Conservation (phyloP, 2,329 filamentous ascomycete species). For the Truncatella angustata region DNA sequence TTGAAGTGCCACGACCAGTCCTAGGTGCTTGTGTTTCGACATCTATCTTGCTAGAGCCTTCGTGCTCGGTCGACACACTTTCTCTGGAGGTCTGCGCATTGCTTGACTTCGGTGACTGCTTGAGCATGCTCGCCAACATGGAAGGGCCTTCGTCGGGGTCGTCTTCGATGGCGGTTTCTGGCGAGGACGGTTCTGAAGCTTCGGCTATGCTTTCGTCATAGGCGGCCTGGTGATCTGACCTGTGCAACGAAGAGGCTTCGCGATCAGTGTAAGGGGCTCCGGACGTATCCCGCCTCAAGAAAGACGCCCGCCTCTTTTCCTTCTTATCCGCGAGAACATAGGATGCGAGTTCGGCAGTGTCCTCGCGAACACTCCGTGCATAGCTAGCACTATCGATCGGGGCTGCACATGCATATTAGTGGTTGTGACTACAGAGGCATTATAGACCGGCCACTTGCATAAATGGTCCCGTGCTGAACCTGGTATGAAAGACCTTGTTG, state of each 20-base stretch:
- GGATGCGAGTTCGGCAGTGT: conserved; percentile 82
- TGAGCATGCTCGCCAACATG: conserved; percentile 47
- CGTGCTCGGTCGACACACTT: conserved; percentile 10
- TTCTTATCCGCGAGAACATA: conserved; percentile 71
- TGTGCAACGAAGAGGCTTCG: conserved; percentile 18
- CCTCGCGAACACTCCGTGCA: conserved; percentile 76
- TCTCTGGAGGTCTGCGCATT: too few relatives aligned
- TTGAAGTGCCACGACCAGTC: background rate
- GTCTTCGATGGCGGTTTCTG: conserved; percentile 17
- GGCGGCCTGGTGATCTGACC: conserved; percentile 24
- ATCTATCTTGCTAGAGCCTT: conserved; percentile 5
- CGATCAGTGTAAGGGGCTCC: conserved; percentile 28
- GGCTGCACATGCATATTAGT: conserved; percentile 32
- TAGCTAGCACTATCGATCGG: conserved; percentile 69
- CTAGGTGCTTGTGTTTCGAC: background rate
- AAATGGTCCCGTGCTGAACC: conserved; percentile 59
- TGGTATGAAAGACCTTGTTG: conserved; percentile 70
- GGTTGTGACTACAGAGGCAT: conserved; percentile 3
- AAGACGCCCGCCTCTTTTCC: conserved; percentile 40
- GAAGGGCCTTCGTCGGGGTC: conserved; percentile 24
- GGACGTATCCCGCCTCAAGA: conserved; percentile 40
- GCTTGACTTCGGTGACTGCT: conserved; percentile 48
- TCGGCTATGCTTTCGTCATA: conserved; percentile 25
- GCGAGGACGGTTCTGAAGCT: conserved; percentile 26
- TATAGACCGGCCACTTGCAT: conserved; percentile 39